Evolutionary conservation across 352 stramenopile genomes (phyloP), one percentile per base, ranked within the genome.

Genomic region (Phytophthora macrochlamydospora): DNA sequence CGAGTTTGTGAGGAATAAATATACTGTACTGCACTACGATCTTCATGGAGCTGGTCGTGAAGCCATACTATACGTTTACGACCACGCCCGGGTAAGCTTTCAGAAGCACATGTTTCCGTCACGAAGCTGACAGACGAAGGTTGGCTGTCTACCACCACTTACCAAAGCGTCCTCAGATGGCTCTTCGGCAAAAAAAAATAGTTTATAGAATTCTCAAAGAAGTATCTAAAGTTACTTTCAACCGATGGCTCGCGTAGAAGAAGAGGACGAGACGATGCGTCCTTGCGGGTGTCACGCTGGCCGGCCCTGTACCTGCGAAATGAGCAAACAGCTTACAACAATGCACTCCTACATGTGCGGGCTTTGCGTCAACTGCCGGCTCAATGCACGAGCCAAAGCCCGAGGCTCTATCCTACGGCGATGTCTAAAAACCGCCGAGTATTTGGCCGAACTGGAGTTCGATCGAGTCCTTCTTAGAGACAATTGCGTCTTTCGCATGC

Each of bases 301-400:
- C 0, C 78, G 83, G 2, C 81, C 83, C 2, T 90, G 83, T 30
- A 79, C 71, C 28, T 92, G 83, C 30, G 81, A 85, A 56, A 89
- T 90, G 81, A 67, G 38, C 6, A 56, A 18, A 13, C 53, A 46
- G 1, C 28, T 14, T 33, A 32, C 12, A 32, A 51, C 44, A 6
- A 24, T 13, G 1, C 44, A 48, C 32, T 12, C 14, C 0, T 85
- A 71, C 42, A 66, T 62, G 9, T 92, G 83, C 38, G 81, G 79
- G 6, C 53, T 75, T 48, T 90, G 83, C 65, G 59, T 81, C 50
- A 90, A 89, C 58, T 92, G 83, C 38, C 77, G 71, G 9, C 62
- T 92, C n/a, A 90, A 90, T 53, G 59, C 71, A 24, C 46, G 72
- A 0, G 68, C 51, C 2, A 63, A 69, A 4, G 46, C 43, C 3